Evolutionary conservation across 805 yeast genomes (phyloP), one percentile per base, ranked within the genome.

Genomic region (Candida maesae): DNA sequence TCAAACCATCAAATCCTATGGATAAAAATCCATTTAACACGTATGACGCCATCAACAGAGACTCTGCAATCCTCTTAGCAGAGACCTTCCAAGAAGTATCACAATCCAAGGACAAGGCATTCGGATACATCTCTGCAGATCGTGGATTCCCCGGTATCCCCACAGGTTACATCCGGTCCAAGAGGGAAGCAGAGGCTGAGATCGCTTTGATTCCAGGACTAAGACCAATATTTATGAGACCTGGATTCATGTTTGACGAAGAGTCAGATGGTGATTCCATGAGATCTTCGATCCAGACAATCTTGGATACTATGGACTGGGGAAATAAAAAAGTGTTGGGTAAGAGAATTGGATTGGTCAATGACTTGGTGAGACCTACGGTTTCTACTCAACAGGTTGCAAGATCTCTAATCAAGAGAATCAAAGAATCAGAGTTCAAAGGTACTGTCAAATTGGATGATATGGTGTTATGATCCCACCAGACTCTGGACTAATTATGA

Each of bases 81-180:
- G 75, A 76, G 35, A 67, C 81, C 0, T 73, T 77, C 44, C 50
- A 67, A 20, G 57, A 68, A 33, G 30, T 49, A 6, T 35, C 52
- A n/a, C 42, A 41, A 2, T 13, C 20, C 7, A 47, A 47, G 31
- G 51, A 45, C 53, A 75, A 66, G 4, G 63, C 76, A 8, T 81
- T 82, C 55, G 87, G 84, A 1, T 89, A 86, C 54, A 72, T 89
- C 2, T 85, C 95, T 0, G 96, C 96, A 1, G 95, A 86, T 51
- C 63, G 69, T 36, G 81, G 81, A 39, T 74, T 78, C 38, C 88
- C 90, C 0, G 62, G 81, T 17, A 64, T 84, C 6, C 91, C 93
- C 1, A 53, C 64, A 1, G 89, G 82, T 1, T 89, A 89, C 59
- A 76, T 89, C 26, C 68, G 71, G 9, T 78, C 93, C 17, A 89